These are phyloP conservation scores for Penstemon newberryi DNA, from an alignment of 257 asterid species.

Conservation along the genomic window DNA sequence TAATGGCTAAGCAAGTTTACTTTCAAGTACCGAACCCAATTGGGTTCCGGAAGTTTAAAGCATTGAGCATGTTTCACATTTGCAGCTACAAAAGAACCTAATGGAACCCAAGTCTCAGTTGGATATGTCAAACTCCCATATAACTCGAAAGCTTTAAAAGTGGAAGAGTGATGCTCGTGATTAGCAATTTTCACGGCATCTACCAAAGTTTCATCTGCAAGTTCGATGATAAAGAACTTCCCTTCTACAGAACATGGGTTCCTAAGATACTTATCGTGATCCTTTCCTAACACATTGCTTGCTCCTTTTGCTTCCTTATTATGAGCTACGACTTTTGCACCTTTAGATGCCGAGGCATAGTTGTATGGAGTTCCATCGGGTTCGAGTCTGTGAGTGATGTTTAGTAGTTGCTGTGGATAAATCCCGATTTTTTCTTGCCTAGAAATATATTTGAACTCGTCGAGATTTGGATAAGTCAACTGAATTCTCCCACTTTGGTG, in stretches of 20 bases:
- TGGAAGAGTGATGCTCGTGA: slow-evolving; percentile 89
- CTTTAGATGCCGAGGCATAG: slow-evolving; percentile 88
- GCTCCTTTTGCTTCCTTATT: slow-evolving; percentile 94
- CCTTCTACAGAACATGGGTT: slow-evolving; percentile 83
- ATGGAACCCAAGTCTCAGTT: slow-evolving; percentile 62
- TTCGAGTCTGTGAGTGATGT: slow-evolving; percentile 81
- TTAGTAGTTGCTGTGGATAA: slow-evolving; percentile 51
- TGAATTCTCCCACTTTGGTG: slow-evolving; percentile 47
- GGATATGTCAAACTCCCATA: slow-evolving; percentile 80
- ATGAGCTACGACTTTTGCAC: slow-evolving; percentile 85
- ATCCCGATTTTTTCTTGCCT: slow-evolving; percentile 46
- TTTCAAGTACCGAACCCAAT: slow-evolving; percentile 88
- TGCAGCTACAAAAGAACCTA: slow-evolving; percentile 79
- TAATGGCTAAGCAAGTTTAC: slow-evolving; percentile 74
- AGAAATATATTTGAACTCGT: slow-evolving; percentile 70
- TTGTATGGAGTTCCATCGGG: slow-evolving; percentile 88
- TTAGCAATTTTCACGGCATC: slow-evolving; percentile 90
- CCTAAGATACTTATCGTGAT: slow-evolving; percentile 84
- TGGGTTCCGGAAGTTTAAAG: slow-evolving; percentile 82
- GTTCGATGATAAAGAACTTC: slow-evolving; percentile 75
- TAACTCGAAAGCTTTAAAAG: slow-evolving; percentile 77
- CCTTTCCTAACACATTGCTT: slow-evolving; percentile 73
- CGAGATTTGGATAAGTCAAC: slow-evolving; percentile 63
- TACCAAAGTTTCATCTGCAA: slow-evolving; percentile 80
- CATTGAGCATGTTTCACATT: slow-evolving; percentile 84